A percentile compares a stretch with the other conserved stretches of the same genome.
These are phyloP conservation scores for Clonostachys byssicola DNA, from an alignment of 2,329 filamentous ascomycete species.

Conservation along the genomic window DNA sequence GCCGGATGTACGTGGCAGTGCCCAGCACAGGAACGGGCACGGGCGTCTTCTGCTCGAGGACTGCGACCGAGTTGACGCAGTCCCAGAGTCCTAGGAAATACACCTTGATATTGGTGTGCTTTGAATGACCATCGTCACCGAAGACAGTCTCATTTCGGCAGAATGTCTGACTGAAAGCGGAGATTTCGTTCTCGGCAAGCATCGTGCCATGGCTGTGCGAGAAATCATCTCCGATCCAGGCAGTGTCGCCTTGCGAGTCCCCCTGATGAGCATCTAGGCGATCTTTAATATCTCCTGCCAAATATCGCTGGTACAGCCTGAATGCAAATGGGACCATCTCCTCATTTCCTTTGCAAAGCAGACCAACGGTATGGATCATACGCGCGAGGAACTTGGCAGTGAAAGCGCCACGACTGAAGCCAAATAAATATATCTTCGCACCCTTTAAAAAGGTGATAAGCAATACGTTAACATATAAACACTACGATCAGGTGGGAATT, in stretches of 20 bases:
- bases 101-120: slow-evolving; percentile 34
- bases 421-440: slow-evolving; percentile 60
- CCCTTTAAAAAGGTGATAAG: slow-evolving; percentile 16
- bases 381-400: slow-evolving; percentile 74
- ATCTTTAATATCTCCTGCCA: slow-evolving; percentile 24
- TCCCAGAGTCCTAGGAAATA: slow-evolving; percentile 54
- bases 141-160: slow-evolving; percentile 23
- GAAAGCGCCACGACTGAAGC: slow-evolving; percentile 72
- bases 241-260: background rate
- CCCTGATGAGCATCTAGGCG: background rate
- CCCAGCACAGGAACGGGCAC: slow-evolving; percentile 29
- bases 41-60: slow-evolving; percentile 29
- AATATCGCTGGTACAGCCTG: slow-evolving; percentile 33
- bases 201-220: background rate
- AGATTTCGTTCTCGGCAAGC: slow-evolving; percentile 23
- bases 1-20: slow-evolving; percentile 40
- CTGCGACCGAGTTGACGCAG: slow-evolving; percentile 45
- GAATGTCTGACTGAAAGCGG: slow-evolving; percentile 42
- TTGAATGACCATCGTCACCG: slow-evolving; percentile 3
- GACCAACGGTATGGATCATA: slow-evolving; percentile 79
- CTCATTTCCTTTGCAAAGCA: slow-evolving; percentile 78
- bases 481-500: no score
- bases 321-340: slow-evolving; percentile 58
- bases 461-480: background rate
- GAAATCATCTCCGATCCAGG: slow-evolving; percentile 6